Evolutionary conservation across 192 early-diverging fungal species (phyloP), one percentile per base, ranked within the genome.

Genomic region (Entrophospora sp.): DNA sequence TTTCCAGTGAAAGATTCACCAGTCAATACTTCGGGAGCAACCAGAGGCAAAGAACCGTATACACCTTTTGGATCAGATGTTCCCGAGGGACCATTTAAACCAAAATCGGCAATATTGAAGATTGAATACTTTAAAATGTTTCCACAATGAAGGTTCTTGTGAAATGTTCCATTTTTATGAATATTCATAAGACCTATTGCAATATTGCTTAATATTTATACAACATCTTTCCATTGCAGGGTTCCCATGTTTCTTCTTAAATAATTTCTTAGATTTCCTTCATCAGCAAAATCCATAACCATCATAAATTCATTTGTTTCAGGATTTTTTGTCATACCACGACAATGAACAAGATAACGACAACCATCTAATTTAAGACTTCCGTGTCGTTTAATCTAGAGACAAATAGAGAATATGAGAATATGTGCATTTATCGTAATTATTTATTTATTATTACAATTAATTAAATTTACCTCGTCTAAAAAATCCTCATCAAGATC

Each of bases 281-380:
- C n/a, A 16, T 36, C 24, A 22, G 25, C 32, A 22, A 38, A 60
- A 3, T 40, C 20, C 18, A 40, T 22, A 20, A 60, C 24, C 6
- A 60, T 9, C 38, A 36, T 27, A 18, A 38, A 60, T 20, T 36
- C 58, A 5, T 30, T 18, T 25, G 58, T 42, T 27, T 3, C 18
- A 5, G 58, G 58, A 38, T 42, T 20, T 22, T 16, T 22, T 40
- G 58, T 60, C 6, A 60, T 60, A 38, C 58, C 58, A 60, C 8
- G n/a, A 31, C 51, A 53, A 64, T 64, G 46, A 27, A 64, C 43
- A 35, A 64, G n/a, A 35, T 35, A 36, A 24, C 62, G 45, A 27
- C 46, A 51, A 8, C 62, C 62, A 35, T 64, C 62, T 2, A 64
- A 36, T 51, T 64, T 64, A 3, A 64, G 44, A 64, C 62, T 64